Evolutionary conservation across 495 filamentous ascomycete species (phyloP).

Genomic region (Chaetomium fimeti): DNA sequence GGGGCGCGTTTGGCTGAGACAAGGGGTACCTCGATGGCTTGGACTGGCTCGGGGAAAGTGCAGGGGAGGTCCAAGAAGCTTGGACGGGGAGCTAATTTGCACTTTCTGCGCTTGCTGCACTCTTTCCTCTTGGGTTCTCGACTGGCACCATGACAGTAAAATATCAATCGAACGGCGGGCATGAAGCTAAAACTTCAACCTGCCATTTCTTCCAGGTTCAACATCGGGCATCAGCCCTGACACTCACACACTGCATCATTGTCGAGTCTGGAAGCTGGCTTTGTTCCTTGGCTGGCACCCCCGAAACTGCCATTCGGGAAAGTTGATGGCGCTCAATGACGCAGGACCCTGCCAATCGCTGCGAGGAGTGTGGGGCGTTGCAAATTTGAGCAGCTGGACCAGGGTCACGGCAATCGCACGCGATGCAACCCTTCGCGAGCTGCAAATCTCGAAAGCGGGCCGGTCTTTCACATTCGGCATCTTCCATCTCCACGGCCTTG

Average conservation of each 20-base stretch:
- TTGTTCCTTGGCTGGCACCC: constrained; percentile 3
- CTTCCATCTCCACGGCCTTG: background rate
- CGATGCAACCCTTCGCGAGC: background rate
- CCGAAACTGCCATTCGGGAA: no score
- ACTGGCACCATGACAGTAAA: no score
- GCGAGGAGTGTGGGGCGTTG: background rate
- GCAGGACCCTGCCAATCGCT: background rate
- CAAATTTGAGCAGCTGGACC: constrained; percentile 17
- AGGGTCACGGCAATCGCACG: constrained; percentile 16
- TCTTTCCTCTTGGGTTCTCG: no score
- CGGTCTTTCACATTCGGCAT: background rate
- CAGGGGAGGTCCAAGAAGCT: background rate
- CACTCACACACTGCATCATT: no score
- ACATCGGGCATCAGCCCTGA: no score
- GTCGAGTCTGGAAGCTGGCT: background rate
- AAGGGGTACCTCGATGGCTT: background rate
- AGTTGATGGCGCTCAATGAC: constrained; percentile 3
- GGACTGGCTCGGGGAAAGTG: background rate
- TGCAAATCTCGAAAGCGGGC: background rate
- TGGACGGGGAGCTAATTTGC: background rate
- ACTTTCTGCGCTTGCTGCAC: background rate
- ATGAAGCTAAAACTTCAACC: no score
- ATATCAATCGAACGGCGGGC: no score
- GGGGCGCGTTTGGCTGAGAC: background rate
- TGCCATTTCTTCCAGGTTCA: no score